Evolutionary conservation across 192 early-diverging fungal genomes (phyloP).

Genomic region (Backusella tarrabulga): DNA sequence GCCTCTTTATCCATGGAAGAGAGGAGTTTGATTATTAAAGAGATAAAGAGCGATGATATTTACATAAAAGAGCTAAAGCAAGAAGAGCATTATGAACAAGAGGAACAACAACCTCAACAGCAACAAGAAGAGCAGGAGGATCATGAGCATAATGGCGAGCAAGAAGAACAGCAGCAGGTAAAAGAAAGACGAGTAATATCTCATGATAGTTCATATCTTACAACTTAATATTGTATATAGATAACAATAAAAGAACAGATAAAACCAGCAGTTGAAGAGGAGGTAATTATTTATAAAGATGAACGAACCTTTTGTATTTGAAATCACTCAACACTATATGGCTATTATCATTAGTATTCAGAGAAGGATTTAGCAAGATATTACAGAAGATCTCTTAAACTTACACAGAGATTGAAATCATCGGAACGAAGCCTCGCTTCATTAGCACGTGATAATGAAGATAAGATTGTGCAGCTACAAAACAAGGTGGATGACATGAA

Average conservation of each 20-base stretch:
- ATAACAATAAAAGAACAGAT: slow-evolving; percentile 3
- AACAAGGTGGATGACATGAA: slow-evolving; percentile 45
- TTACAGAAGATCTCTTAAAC: slow-evolving; percentile 36
- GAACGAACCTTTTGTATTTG: background rate
- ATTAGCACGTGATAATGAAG: slow-evolving; percentile 44
- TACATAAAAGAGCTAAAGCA: background rate
- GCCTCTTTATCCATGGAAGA: background rate
- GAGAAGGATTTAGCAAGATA: slow-evolving; percentile 23
- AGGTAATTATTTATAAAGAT: background rate
- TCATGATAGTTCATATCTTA: background rate
- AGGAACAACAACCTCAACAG: background rate
- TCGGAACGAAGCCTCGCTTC: slow-evolving; percentile 41
- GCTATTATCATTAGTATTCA: slow-evolving; percentile 1
- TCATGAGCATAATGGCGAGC: too few relatives aligned
- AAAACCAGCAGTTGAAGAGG: background rate
- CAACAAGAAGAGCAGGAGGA: background rate
- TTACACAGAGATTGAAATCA: slow-evolving; percentile 43
- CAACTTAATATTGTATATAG: background rate
- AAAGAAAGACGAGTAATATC: background rate
- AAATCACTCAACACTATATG: background rate
- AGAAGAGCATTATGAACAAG: background rate
- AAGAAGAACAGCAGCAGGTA: background rate
- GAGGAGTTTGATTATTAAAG: background rate
- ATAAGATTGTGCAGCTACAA: slow-evolving; percentile 40
- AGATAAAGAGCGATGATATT: background rate